phyloP scores from a whole-genome alignment of 2,329 filamentous ascomycete species.

The Thielaviopsis populi region DNA sequence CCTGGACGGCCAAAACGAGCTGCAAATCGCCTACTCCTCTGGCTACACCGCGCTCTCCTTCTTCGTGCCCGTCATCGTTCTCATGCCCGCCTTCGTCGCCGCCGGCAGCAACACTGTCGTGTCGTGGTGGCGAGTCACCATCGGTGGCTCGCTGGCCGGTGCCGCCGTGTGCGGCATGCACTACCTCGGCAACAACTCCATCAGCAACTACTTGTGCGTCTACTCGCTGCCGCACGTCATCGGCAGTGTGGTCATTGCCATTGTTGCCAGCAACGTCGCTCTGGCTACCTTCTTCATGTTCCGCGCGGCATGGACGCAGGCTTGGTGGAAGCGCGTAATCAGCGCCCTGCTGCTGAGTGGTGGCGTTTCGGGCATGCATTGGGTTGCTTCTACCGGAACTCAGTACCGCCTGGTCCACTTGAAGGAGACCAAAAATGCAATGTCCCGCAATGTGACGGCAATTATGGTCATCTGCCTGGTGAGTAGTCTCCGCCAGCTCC shows the following conservation, averaged over 20 bases:
- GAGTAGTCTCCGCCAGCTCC: slow-evolving; percentile 22
- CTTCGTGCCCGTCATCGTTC: slow-evolving; percentile 61
- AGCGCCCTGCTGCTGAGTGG: slow-evolving; percentile 54
- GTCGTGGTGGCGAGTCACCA: slow-evolving; percentile 40
- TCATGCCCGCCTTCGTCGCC: slow-evolving; percentile 56
- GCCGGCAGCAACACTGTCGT: slow-evolving; percentile 46
- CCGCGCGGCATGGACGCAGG: slow-evolving; percentile 60
- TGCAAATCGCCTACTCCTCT: slow-evolving; percentile 61
- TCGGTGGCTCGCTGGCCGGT: slow-evolving; percentile 56
- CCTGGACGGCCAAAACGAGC: slow-evolving; percentile 40
- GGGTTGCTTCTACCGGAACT: slow-evolving; percentile 61
- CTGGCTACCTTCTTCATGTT: slow-evolving; percentile 66
- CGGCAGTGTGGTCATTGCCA: slow-evolving; percentile 56
- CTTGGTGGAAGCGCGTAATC: slow-evolving; percentile 57
- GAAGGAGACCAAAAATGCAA: slow-evolving; percentile 27
- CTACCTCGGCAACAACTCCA: slow-evolving; percentile 72
- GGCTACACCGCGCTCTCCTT: slow-evolving; percentile 63
- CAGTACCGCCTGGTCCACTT: slow-evolving; percentile 43
- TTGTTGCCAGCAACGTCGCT: slow-evolving; percentile 53
- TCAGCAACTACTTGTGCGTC: slow-evolving; percentile 56
- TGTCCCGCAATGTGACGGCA: slow-evolving; percentile 49
- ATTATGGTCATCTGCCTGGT: slow-evolving; percentile 60
- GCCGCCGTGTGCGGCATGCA: slow-evolving; percentile 73
- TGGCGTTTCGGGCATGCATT: slow-evolving; percentile 78
- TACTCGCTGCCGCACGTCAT: slow-evolving; percentile 47